Percentiles rank a stretch among this genome's conserved stretches.
Evolutionary conservation across 2,329 filamentous ascomycete genomes (phyloP).

Genomic region (Dothistroma septosporum): DNA sequence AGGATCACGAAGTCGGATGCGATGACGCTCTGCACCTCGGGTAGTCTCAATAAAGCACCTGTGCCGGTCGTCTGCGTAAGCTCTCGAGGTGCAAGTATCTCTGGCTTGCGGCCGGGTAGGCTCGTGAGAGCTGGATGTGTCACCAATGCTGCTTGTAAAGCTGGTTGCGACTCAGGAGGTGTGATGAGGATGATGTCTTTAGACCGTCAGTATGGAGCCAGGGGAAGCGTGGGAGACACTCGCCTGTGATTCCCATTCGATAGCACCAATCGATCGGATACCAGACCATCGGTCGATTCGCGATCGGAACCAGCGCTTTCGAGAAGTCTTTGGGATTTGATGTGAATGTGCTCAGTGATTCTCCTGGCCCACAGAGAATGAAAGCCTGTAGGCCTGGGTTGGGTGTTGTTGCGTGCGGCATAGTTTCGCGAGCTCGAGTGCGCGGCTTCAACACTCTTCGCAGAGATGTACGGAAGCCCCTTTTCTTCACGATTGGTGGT

Average conservation of each 20-base stretch:
- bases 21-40: constrained; percentile 73
- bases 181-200: constrained; percentile 56
- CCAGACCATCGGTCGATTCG: constrained; percentile 85
- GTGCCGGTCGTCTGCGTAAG: constrained; percentile 84
- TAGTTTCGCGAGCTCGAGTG: constrained; percentile 32
- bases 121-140: constrained; percentile 74
- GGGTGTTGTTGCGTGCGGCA: constrained; percentile 75
- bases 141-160: constrained; percentile 66
- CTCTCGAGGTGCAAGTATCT: constrained; percentile 69
- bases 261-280: constrained; percentile 84
- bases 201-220: not conserved
- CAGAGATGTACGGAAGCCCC: not conserved
- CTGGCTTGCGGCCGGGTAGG: constrained; percentile 67
- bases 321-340: constrained; percentile 74
- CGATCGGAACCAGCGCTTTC: constrained; percentile 76
- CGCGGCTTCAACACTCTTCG: too few relatives aligned
- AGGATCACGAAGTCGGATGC: constrained; percentile 84
- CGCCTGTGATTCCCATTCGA: constrained; percentile 71
- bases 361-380: constrained; percentile 77
- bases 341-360: constrained; percentile 77
- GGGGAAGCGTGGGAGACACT: not conserved
- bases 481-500: constrained; percentile 2
- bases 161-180: constrained; percentile 55
- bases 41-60: constrained; percentile 78
- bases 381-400: constrained; percentile 75